Evolutionary conservation across 805 yeast species (phyloP), one percentile per base, ranked within the genome.

Genomic region (Babjeviella inositovora): DNA sequence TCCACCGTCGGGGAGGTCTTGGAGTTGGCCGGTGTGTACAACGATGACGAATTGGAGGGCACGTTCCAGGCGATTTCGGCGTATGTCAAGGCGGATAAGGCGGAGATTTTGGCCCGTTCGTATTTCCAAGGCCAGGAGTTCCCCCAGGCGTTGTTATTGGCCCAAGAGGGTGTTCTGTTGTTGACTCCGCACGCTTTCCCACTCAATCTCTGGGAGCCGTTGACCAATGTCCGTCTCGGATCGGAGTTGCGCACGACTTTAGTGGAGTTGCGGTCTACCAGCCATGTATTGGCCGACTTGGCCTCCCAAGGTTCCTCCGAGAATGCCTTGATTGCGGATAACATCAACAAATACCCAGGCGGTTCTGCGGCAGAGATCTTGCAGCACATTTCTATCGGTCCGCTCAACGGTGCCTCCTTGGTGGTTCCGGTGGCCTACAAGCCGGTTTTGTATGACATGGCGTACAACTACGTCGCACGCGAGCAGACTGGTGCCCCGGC

Each of bases 1-100:
- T 20, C 28, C 18, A 44, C 47, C 12, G 35, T 46, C 12, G 44
- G 40, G 8, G 50, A 48, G 26, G 35, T 55, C 26, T 50, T 43
- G 29, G 61, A 54, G 20, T 49, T 56, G 31, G 62, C 62, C 0
- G 62, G 62, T 31, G 62, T 56, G 8, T 50, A 47, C 32, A 56
- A 53, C 29, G 62, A 56, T 22, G 61, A 53, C 15, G 59, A 49
- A 9, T 45, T 56, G 29, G 29, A 29, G 25, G 37, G 37, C 14
- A 43, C 58, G 4, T 43, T 56, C 25, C 50, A 46, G 12, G 34
- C 33, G 20, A 41, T 55, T 42, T 32, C 37, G 13, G 35, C 32
- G 19, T 51, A 35, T 25, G 50, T 34, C 29, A 25, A 23, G 7
- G 37, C 40, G 15, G 30, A 38, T 21, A 47, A 43, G 29, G 28